Evolutionary conservation across 306 rosid genomes (phyloP).

Genomic region (Heteromeles arbutifolia): DNA sequence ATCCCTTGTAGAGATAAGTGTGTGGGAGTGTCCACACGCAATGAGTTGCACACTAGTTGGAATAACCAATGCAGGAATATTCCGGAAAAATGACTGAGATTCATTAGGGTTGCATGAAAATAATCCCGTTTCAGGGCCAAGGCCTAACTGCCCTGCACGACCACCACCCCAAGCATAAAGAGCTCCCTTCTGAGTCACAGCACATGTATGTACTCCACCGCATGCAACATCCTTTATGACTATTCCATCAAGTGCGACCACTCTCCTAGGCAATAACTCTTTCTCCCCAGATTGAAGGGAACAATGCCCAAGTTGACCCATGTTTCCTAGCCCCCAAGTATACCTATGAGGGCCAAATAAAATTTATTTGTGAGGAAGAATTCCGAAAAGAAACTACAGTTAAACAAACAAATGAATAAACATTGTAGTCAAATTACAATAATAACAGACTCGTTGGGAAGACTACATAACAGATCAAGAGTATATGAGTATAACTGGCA

Average conservation of each 20-base stretch:
- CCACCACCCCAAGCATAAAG: constrained; percentile 97
- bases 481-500: not conserved
- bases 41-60: constrained; percentile 71
- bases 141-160: constrained; percentile 88
- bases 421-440: not conserved
- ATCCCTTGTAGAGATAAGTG: constrained; percentile 60
- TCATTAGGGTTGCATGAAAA: constrained; percentile 65
- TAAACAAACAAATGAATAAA: not conserved
- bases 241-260: constrained; percentile 72
- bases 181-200: constrained; percentile 70
- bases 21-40: constrained; percentile 92
- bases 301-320: constrained; percentile 98
- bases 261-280: constrained; percentile 86
- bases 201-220: constrained; percentile 89
- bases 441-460: not conserved
- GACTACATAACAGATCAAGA: not conserved
- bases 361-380: constrained; percentile 17
- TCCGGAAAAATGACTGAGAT: constrained; percentile 51
- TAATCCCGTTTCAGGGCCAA: constrained; percentile 76
- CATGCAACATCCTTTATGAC: constrained; percentile 58
- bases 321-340: constrained; percentile 91
- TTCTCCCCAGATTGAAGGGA: constrained; percentile 78
- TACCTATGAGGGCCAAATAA: constrained; percentile 45
- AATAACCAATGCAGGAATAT: constrained; percentile 71
- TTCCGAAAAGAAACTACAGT: not conserved